A percentile compares a stretch with the other conserved stretches of the same genome.
phyloP scores from a whole-genome alignment of 257 asterid genomes.

The Scutellaria minor region DNA sequence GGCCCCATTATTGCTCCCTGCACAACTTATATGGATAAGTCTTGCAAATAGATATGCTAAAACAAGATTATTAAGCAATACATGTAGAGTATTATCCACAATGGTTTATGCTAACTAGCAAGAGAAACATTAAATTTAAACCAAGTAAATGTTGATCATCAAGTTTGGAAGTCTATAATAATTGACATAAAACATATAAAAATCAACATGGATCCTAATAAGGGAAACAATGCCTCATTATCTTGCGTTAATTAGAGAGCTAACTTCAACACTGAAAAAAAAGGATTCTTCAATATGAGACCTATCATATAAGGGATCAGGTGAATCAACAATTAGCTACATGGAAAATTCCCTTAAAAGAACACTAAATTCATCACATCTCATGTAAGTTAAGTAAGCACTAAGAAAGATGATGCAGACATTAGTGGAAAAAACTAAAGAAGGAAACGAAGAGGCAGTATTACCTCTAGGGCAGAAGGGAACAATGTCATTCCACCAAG shows the following conservation, averaged over 20 bases:
- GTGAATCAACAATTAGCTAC: too few species aligned
- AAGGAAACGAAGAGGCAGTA: neutral
- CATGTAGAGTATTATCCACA: neutral
- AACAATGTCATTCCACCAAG: constrained; percentile 98
- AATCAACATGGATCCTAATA: neutral
- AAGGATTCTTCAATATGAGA: too few species aligned
- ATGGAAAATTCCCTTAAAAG: too few species aligned
- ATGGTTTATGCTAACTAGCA: neutral
- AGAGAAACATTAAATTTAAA: neutral
- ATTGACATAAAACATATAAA: neutral
- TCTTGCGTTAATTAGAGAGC: neutral
- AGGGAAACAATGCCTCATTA: neutral
- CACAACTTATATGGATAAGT: constrained; percentile 25
- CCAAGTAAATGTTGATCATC: neutral
- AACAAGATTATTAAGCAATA: neutral
- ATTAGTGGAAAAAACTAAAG: neutral
- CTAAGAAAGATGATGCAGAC: too few species aligned
- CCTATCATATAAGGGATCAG: too few species aligned
- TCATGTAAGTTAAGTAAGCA: neutral
- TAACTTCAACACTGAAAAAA: too few species aligned
- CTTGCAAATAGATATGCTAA: neutral
- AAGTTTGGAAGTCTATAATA: neutral
- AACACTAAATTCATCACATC: too few species aligned
- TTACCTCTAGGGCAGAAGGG: constrained; percentile 83
- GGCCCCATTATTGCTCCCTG: constrained; percentile 99